These are phyloP conservation scores for Sanghuangporus weigelae DNA, from an alignment of 1,284 basidiomycete species.

Conservation along the genomic window DNA sequence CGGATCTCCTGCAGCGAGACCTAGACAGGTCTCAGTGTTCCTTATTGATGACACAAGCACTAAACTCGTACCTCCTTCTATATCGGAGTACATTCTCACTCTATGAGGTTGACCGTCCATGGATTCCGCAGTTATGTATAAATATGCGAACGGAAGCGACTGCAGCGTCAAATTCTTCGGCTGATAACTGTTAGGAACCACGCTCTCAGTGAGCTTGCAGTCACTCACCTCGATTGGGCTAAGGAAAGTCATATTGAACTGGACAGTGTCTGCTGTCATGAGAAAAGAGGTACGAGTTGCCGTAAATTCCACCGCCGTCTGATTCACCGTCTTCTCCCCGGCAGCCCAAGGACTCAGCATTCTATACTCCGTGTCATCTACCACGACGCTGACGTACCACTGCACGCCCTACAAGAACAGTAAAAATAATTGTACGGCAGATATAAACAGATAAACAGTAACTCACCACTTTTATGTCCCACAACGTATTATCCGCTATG, in stretches of 20 bases:
- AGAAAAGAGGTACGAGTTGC: constrained; percentile 33
- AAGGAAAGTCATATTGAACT: constrained; percentile 33
- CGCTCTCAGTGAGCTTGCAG: background rate
- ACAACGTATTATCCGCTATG: background rate
- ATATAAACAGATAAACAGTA: background rate
- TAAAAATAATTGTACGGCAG: background rate
- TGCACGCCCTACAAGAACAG: background rate
- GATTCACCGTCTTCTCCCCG: constrained; percentile 16
- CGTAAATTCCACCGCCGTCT: constrained; percentile 25
- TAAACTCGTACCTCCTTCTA: background rate
- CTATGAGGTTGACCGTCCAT: constrained; percentile 20
- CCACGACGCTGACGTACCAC: constrained; percentile 7
- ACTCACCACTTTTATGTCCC: background rate
- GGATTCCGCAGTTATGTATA: constrained; percentile 21
- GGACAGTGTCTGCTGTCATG: constrained; percentile 32
- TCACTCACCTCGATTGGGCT: constrained; percentile 36
- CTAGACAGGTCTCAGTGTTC: constrained; percentile 2
- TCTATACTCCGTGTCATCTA: constrained; percentile 1
- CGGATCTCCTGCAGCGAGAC: constrained; percentile 33
- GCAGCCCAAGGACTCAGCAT: constrained; percentile 5
- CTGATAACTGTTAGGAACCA: background rate
- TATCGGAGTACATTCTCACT: constrained; percentile 22
- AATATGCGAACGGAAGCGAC: constrained; percentile 29
- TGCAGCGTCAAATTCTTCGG: constrained; percentile 26
- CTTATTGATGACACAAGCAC: background rate